phyloP scores from a whole-genome alignment of 1,139 yeast genomes.

The Scheffersomyces parashehatae region DNA sequence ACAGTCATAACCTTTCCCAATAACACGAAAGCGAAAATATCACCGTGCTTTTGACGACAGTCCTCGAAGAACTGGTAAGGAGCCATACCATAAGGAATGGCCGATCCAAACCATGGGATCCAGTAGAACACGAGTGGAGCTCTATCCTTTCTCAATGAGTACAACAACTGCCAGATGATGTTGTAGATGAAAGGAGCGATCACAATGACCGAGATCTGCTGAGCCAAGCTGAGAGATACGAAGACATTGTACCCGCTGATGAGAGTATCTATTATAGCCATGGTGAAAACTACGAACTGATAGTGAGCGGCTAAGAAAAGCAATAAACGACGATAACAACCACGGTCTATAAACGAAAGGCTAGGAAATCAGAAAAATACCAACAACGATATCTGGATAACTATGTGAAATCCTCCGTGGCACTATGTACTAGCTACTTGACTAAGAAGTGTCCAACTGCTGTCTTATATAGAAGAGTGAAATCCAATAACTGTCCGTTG shows the following conservation, averaged over 20 bases:
- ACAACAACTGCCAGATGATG: conserved; percentile 67
- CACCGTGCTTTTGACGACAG: conserved; percentile 83
- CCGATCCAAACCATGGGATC: conserved; percentile 96
- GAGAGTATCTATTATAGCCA: conserved; percentile 32
- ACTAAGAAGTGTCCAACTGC: no score
- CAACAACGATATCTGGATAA: no score
- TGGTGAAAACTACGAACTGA: conserved; percentile 6
- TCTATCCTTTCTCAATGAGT: conserved; percentile 72
- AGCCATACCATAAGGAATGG: conserved; percentile 83
- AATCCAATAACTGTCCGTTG: no score
- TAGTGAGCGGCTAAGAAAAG: no score
- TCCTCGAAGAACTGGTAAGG: conserved; percentile 87
- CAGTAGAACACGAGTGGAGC: conserved; percentile 90
- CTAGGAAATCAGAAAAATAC: no score
- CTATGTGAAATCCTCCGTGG: no score
- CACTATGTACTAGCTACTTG: no score
- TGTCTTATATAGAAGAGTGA: no score
- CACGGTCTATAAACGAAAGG: no score
- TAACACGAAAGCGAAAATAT: conserved; percentile 83
- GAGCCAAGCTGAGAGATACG: conserved; percentile 25
- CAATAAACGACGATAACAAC: no score
- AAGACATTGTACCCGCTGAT: conserved; percentile 22
- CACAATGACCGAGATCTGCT: conserved; percentile 39
- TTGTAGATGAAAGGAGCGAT: conserved; percentile 59
- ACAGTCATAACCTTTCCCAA: conserved; percentile 95